Percentiles rank a stretch among this genome's conserved stretches.
phyloP scores from a whole-genome alignment of 148 eudicot species.

The Cornus controversa region DNA sequence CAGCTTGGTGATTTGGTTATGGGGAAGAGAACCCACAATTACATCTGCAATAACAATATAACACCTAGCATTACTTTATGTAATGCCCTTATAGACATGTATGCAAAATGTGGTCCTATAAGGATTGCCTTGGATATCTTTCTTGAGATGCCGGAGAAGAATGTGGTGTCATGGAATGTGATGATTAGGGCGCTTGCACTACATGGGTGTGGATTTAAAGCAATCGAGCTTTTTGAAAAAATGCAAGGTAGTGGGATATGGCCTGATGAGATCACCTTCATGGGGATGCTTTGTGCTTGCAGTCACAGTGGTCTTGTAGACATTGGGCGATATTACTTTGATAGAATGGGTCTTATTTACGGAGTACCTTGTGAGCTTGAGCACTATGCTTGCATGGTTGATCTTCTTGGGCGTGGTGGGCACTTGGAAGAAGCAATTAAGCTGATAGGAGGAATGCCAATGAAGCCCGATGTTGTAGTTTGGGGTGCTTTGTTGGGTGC shows the following conservation, averaged over 20 bases:
- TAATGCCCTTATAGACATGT: constrained; percentile 45
- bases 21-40: constrained; percentile 34
- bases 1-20: constrained; percentile 35
- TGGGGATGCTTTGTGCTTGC: constrained; percentile 43
- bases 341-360: constrained; percentile 21
- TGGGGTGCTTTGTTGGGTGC: constrained; percentile 46
- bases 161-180: constrained; percentile 42
- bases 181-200: constrained; percentile 38
- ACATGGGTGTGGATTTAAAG: constrained; percentile 34
- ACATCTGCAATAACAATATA: constrained; percentile 17
- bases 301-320: constrained; percentile 41
- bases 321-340: constrained; percentile 27
- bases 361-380: constrained; percentile 29
- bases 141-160: constrained; percentile 33
- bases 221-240: constrained; percentile 32
- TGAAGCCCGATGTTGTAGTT: constrained; percentile 37
- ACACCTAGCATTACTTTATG: constrained; percentile 17
- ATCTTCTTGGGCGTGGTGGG: constrained; percentile 41
- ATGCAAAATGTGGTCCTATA: constrained; percentile 43
- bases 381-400: constrained; percentile 48
- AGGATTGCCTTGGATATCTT: constrained; percentile 25
- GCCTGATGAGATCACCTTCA: constrained; percentile 43
- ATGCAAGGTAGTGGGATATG: constrained; percentile 26
- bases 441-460: constrained; percentile 31
- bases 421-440: constrained; percentile 30